Base-by-base conservation (phyloP, 1,139 yeast species). In the Candida sp. region DNA sequence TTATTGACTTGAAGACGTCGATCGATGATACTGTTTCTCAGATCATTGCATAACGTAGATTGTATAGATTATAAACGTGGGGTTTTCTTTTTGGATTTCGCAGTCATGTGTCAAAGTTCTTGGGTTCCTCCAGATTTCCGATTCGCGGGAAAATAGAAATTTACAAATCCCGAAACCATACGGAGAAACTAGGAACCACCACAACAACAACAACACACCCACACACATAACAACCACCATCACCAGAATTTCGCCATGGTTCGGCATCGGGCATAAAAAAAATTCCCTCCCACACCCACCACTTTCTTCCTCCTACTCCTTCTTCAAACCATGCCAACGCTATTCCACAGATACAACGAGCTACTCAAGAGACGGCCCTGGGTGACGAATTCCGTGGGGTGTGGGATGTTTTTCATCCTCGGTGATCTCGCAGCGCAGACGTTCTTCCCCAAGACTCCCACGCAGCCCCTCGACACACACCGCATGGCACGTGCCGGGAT, bases 391-490 rank as follows among this genome's bases (percentile, higher is more conserved):
- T 79, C 84, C 67, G 49, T 77, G 32, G 72, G 84, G 48, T 81
- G 87, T 1, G 87, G 88, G 7, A 54, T 83, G 27, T 72, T 90
- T 33, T 90, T 90, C 65, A 94, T 90, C 0, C 54, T 81, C 2
- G 97, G 97, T 3, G 97, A 91, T 63, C 67, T 73, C 1, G 61
- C 88, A 31, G 96, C 97, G 0, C 97, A 91, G 63, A 49, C 68
- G 1, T 60, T 79, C 8, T 85, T 85, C 62, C 81, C 84, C 7
- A 38, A 38, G 27, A 31, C 26, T 22, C 17, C 42, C 7, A 7
- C 26, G 12, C 30, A 25, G 27, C 42, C 42, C 3, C 3, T 38
- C 6, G 42, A 38, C 27, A n/a, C 26, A n/a, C n/a, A 38, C 9
- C 28, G 97, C 51, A 86, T 92, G 0, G 53, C 77, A 3, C 72